phyloP scores from a whole-genome alignment of 805 yeast species.

The Metschnikowia santaceciliae region DNA sequence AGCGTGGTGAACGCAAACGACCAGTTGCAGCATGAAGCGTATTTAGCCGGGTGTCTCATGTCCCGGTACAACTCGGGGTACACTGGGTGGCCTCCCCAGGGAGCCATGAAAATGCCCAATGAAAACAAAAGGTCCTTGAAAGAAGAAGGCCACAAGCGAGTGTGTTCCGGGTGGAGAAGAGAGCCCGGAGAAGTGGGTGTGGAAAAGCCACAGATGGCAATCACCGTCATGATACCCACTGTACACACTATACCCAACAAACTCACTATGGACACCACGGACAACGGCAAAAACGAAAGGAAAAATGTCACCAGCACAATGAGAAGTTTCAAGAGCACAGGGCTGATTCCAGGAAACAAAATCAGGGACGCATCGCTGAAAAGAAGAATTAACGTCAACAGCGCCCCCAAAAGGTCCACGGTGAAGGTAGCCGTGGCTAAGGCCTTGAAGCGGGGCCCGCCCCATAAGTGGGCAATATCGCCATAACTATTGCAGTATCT shows the following conservation, averaged over 20 bases:
- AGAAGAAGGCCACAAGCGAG: conserved; percentile 31
- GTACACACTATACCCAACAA: conserved; percentile 57
- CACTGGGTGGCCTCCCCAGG: conserved; percentile 83
- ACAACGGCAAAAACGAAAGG: conserved; percentile 52
- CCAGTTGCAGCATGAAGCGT: conserved; percentile 45
- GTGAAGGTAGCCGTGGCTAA: conserved; percentile 48
- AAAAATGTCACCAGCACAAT: conserved; percentile 40
- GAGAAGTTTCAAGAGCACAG: conserved; percentile 27
- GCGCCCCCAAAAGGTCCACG: conserved; percentile 59
- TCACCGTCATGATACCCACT: conserved; percentile 43
- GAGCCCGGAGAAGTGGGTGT: conserved; percentile 50
- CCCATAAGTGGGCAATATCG: conserved; percentile 82
- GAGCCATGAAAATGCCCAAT: conserved; percentile 66
- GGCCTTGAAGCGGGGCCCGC: conserved; percentile 49
- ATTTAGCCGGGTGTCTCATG: conserved; percentile 68
- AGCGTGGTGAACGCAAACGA: conserved; percentile 57
- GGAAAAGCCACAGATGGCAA: conserved; percentile 45
- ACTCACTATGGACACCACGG: conserved; percentile 51
- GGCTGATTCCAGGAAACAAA: conserved; percentile 9
- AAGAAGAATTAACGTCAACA: conserved; percentile 51
- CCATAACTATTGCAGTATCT: conserved; percentile 81
- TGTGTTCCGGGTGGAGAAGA: conserved; percentile 43
- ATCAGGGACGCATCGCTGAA: conserved; percentile 58
- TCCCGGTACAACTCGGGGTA: conserved; percentile 75
- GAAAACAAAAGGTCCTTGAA: conserved; percentile 42